Evolutionary conservation across 2,329 filamentous ascomycete species (phyloP).

Genomic region (Diaporthe sp.): DNA sequence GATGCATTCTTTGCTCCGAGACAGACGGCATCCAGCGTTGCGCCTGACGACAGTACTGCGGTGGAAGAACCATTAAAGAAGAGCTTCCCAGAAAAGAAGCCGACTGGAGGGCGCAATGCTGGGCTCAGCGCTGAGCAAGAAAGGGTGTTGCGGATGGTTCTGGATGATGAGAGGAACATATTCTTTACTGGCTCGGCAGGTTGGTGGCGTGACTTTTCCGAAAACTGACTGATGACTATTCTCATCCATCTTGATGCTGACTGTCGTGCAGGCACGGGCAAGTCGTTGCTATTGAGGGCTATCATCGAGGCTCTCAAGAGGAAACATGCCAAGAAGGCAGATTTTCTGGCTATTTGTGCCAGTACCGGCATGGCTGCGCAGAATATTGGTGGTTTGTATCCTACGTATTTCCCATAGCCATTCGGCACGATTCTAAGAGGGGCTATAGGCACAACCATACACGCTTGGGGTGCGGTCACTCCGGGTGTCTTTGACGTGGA

Average conservation of each 20-base stretch:
- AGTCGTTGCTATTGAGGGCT: conserved; percentile 79
- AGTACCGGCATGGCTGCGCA: conserved; percentile 82
- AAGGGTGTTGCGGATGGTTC: conserved; percentile 74
- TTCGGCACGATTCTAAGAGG: too few relatives aligned
- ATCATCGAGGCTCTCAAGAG: conserved; percentile 75
- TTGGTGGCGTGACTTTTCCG: background rate
- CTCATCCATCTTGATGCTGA: background rate
- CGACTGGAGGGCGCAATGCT: too few relatives aligned
- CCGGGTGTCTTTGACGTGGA: conserved; percentile 78
- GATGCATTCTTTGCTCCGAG: conserved; percentile 22
- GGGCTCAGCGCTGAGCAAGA: conserved; percentile 77
- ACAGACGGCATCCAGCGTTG: background rate
- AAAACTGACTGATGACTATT: fast-evolving
- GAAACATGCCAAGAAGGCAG: conserved; percentile 72
- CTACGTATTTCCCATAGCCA: conserved; percentile 42
- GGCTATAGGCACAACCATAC: conserved; percentile 71
- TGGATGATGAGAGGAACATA: conserved; percentile 75
- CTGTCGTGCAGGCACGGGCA: conserved; percentile 71
- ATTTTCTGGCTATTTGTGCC: conserved; percentile 79
- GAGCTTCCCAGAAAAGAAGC: too few relatives aligned
- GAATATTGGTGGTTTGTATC: conserved; percentile 72
- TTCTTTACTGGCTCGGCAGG: conserved; percentile 80
- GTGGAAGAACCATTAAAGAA: background rate
- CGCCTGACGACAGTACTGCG: too few relatives aligned
- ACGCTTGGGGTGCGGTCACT: conserved; percentile 81